A percentile compares a stretch with the other conserved stretches of the same genome.
Evolutionary conservation across 306 rosid genomes (phyloP).

Genomic region (Datisca glomerata): DNA sequence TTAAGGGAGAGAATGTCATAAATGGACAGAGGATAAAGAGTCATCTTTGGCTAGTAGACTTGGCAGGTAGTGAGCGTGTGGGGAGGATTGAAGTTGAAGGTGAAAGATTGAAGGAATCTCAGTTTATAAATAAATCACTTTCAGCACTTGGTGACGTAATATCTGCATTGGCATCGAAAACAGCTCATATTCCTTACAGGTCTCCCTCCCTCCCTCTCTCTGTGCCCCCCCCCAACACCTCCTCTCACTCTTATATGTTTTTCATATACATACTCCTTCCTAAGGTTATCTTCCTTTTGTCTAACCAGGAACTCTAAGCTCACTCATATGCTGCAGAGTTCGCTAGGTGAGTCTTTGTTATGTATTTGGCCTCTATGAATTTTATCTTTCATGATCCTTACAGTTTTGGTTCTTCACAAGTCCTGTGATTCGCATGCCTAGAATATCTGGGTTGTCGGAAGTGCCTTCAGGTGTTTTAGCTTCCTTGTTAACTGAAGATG

Average conservation of each 20-base stretch:
- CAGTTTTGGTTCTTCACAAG: too few relatives aligned
- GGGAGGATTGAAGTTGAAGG: conserved; percentile 97
- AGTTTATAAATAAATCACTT: conserved; percentile 87
- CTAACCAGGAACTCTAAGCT: conserved; percentile 84
- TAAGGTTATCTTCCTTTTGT: conserved; percentile 11
- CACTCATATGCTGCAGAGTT: conserved; percentile 91
- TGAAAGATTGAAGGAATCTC: conserved; percentile 95
- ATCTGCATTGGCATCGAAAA: conserved; percentile 86
- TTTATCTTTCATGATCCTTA: conserved; percentile 2
- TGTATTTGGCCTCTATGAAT: conserved; percentile 1
- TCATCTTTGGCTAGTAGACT: conserved; percentile 97
- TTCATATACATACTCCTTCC: conserved; percentile 10
- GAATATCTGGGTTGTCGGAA: too few relatives aligned
- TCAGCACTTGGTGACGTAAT: conserved; percentile 97
- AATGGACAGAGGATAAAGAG: conserved; percentile 74
- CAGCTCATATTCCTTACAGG: conserved; percentile 90
- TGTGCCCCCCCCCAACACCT: too few relatives aligned
- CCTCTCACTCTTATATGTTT: conserved; percentile 1
- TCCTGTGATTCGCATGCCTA: too few relatives aligned
- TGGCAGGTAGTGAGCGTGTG: conserved; percentile 98
- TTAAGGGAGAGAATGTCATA: conserved; percentile 58
- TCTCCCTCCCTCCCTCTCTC: conserved; percentile 17
- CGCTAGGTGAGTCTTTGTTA: conserved; percentile 53
- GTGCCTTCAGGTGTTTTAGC: too few relatives aligned
- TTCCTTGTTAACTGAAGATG: neutral